A percentile compares a stretch with the other conserved stretches of the same genome.
These are phyloP conservation scores for Pseudopyricularia cyperi DNA, from an alignment of 2,329 filamentous ascomycete species.

Conservation along the genomic window DNA sequence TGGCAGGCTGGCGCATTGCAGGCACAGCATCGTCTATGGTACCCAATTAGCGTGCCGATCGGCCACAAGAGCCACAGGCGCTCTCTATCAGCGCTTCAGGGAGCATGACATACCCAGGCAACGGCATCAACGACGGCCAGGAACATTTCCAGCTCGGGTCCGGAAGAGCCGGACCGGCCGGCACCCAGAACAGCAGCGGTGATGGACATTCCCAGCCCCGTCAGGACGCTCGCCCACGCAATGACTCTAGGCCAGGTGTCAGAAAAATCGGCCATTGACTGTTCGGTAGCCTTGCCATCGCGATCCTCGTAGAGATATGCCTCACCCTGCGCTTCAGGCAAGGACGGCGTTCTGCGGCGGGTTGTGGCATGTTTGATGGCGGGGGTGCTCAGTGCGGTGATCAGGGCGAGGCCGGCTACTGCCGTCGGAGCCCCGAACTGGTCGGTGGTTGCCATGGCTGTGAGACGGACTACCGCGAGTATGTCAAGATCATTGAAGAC, in stretches of 20 bases:
- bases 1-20: conserved; percentile 17
- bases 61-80: too few species aligned
- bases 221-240: conserved; percentile 11
- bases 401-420: conserved; percentile 6
- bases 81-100: neutral
- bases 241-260: conserved; percentile 14
- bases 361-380: conserved; percentile 7
- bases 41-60: too few species aligned
- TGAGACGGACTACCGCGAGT: neutral
- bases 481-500: neutral
- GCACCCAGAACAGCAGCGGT: conserved; percentile 10
- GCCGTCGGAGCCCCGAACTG: neutral
- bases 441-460: neutral
- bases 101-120: conserved; percentile 9
- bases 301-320: conserved; percentile 15
- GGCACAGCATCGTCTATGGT: conserved; percentile 11
- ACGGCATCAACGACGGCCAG: conserved; percentile 11
- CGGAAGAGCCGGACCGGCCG: neutral
- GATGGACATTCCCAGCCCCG: conserved; percentile 14
- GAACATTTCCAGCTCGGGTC: neutral
- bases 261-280: conserved; percentile 17
- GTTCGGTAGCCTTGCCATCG: conserved; percentile 19
- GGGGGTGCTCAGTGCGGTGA: conserved; percentile 9
- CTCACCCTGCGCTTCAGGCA: neutral
- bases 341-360: conserved; percentile 6